Evolutionary conservation across 495 filamentous ascomycete genomes (phyloP).

Genomic region (Neurospora africana): DNA sequence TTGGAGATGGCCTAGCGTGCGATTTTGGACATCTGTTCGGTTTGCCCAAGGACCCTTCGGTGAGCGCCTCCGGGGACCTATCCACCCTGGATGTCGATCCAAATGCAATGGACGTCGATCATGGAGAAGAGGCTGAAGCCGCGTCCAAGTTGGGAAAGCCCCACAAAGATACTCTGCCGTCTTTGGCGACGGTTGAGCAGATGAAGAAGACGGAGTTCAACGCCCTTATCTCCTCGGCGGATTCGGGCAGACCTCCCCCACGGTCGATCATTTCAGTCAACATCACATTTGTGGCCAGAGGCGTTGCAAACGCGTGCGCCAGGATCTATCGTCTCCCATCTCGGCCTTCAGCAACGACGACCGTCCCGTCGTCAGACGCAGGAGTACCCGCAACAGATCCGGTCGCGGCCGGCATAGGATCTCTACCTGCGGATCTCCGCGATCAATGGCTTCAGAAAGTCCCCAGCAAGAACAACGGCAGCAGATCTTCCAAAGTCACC

Average conservation of each 20-base stretch:
- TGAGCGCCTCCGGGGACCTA: constrained; percentile 15
- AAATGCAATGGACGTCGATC: constrained; percentile 17
- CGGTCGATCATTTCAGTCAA: constrained; percentile 23
- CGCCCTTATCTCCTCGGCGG: constrained; percentile 7
- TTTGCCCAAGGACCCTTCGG: constrained; percentile 2
- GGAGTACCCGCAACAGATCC: constrained; percentile 34
- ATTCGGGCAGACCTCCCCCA: constrained; percentile 7
- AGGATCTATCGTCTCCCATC: constrained; percentile 38
- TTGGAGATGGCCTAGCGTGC: constrained; percentile 76
- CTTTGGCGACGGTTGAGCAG: constrained; percentile 14
- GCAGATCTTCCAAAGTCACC: background rate
- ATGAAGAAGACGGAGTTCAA: constrained; percentile 23
- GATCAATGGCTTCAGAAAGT: constrained; percentile 36
- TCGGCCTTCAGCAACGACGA: background rate
- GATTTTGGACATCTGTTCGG: constrained; percentile 65
- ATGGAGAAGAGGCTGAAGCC: constrained; percentile 1
- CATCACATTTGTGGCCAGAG: constrained; percentile 28
- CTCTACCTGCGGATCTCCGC: constrained; percentile 26
- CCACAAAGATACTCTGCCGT: background rate
- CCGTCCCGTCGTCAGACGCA: constrained; percentile 17
- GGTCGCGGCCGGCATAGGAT: background rate
- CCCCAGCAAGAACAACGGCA: background rate
- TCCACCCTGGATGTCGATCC: constrained; percentile 5
- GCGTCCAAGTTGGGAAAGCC: background rate
- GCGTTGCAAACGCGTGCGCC: constrained; percentile 30